Base-by-base conservation (phyloP, 306 rosid species). In the Mimosa bimucronata region DNA sequence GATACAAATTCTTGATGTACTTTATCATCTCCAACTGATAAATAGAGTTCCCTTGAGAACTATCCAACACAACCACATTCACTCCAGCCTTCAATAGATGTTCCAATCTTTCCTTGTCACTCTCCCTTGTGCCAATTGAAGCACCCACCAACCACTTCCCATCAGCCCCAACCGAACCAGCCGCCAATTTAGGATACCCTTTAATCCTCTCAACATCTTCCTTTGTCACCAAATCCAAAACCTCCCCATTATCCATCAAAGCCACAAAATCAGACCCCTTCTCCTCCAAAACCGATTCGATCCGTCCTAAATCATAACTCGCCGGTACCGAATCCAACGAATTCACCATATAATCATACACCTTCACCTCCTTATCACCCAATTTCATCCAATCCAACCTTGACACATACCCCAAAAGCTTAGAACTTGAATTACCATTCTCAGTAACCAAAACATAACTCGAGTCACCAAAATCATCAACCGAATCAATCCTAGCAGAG, bases 1-100 rank as follows among this genome's bases (percentile, higher is more conserved):
- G 90, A 62, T 93, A 89, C 28, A 31, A 72, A 34, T 38, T 84
- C 78, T 93, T 95, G 50, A 91, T 82, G 42, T 88, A 86, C 89
- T 95, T 95, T 19, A 93, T 88, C 99, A 95, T 91, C 67, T 95
- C 97, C 81, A 88, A 77, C 69, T 95, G 99, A 82, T 93, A 95
- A 75, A 72, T 76, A 26, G 98, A 93, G 83, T 93, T 95, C 73
- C 99, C 99, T 42, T 95, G 99, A 25, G 99, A 93, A 45, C 99
- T 95, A 83, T 95, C 99, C 77, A 95, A 74, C 31, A 93, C 96
- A 69, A 93, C 92, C 3, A 86, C 98, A 74, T 95, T 91, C 75
- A 90, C 80, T 37, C 97, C 98, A 65, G 89, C 97, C 75, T 90
- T 87, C 85, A 93, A 91, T 86, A 95, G 81, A 66, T 80, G 88